Conservation (phyloP, 768 basidiomycete genomes). For the Boletus coccyginus region DNA sequence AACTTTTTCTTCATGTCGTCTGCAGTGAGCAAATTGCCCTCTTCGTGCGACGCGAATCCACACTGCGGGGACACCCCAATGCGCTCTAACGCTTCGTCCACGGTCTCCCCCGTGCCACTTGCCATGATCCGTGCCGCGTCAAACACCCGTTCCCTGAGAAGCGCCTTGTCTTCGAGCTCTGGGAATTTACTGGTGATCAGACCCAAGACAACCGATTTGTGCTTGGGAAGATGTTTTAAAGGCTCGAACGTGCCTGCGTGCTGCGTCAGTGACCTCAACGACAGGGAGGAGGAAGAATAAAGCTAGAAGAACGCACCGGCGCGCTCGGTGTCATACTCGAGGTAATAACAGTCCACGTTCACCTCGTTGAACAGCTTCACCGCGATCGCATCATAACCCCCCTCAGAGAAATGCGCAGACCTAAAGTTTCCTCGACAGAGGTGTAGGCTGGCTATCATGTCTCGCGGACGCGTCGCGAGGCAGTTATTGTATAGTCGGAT, state of each 20-base stretch:
- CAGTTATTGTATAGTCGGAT: slow-evolving; percentile 40
- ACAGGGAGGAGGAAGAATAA: background rate
- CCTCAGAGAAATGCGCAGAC: slow-evolving; percentile 42
- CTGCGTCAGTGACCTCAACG: background rate
- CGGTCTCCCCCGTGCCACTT: slow-evolving; percentile 34
- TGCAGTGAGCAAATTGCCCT: slow-evolving; percentile 39
- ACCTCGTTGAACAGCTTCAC: slow-evolving; percentile 44
- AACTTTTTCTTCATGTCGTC: slow-evolving; percentile 35
- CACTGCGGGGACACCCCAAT: slow-evolving; percentile 50
- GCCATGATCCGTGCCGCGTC: slow-evolving; percentile 44
- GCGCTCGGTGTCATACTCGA: slow-evolving; percentile 47
- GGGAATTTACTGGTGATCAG: slow-evolving; percentile 45
- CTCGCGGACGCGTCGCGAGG: slow-evolving; percentile 35
- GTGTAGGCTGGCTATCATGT: slow-evolving; percentile 43
- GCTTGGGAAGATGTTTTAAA: slow-evolving; percentile 28
- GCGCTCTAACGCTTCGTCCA: slow-evolving; percentile 38
- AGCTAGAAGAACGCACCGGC: slow-evolving; percentile 33
- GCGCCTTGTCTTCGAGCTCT: slow-evolving; percentile 40
- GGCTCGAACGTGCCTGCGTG: slow-evolving; percentile 32
- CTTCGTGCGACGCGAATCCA: slow-evolving; percentile 47
- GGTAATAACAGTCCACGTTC: slow-evolving; percentile 44
- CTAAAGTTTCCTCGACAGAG: slow-evolving; percentile 41
- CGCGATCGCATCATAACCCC: slow-evolving; percentile 45
- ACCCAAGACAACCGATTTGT: slow-evolving; percentile 42
- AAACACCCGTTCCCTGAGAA: slow-evolving; percentile 39